Evolutionary conservation across 139 green algal genomes (phyloP), one percentile per base, ranked within the genome.

Genomic region (Pseudopediastrum boryanum): DNA sequence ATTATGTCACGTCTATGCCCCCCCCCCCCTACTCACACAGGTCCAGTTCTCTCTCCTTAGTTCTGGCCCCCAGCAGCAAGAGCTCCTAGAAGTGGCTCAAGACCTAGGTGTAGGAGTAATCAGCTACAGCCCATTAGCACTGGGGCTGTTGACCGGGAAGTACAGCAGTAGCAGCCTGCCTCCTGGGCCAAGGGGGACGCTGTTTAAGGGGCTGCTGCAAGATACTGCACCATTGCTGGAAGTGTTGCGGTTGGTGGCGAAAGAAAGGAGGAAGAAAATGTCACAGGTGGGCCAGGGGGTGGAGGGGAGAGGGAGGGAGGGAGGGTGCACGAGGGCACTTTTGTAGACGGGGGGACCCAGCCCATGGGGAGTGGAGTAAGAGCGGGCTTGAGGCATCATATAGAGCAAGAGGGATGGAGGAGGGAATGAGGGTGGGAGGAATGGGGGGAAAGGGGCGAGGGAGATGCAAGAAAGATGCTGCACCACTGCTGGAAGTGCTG

Each of bases 61-160:
- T 68, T 86, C 77, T 9, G 90, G 89, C 12, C 78, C 82, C 0
- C 66, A 88, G 31, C 90, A 97, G 83, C 70, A 83, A 27, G 86
- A 90, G 12, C 75, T 88, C 29, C 89, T 91, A 80, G 86, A 80
- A 13, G 52, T 38, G 44, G 75, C 79, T 59, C 83, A 93, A n/a
- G 95, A 98, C 63, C 88, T 98, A 9, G 96, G 95, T 16, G 81
- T 99, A 10, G 56, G 80, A 0, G 63, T 99, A 25, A 99, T 99
- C 69, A 85, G 93, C 10, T 99, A 99, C 89, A 92, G 73, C 38
- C 96, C 96, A 1, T 86, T 99, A 23, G 93, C 82, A 0, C 87
- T 99, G 35, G 96, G 96, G 38, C 84, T 94, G 79, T 87, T 96
- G 10, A 92, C 90, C 63, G 94, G 93, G 33, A 97, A 96, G 75